Evolutionary conservation across 768 basidiomycete species (phyloP).

Genomic region (Termitomyces sp.): DNA sequence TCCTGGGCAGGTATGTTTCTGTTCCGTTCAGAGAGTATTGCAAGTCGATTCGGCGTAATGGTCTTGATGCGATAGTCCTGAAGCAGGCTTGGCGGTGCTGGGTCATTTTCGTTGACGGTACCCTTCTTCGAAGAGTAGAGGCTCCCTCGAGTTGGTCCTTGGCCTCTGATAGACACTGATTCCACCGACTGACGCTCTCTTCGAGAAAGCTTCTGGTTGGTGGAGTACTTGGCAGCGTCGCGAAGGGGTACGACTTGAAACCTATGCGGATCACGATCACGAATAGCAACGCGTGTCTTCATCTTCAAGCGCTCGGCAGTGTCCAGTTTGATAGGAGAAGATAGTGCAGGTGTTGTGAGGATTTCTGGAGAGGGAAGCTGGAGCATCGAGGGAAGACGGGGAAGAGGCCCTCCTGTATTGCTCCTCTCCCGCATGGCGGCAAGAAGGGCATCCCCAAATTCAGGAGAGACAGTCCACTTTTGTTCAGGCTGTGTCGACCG

Average conservation of each 20-base stretch:
- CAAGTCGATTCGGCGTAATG: background rate
- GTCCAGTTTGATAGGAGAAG: conserved; percentile 13
- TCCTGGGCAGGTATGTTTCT: background rate
- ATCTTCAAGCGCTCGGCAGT: conserved; percentile 27
- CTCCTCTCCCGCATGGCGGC: conserved; percentile 14
- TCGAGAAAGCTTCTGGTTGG: background rate
- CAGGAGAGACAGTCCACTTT: conserved; percentile 16
- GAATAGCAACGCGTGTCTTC: conserved; percentile 41
- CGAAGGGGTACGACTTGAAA: conserved; percentile 39
- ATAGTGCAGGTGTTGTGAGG: conserved; percentile 8
- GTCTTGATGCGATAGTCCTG: background rate
- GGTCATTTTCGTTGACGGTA: conserved; percentile 6
- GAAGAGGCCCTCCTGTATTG: conserved; percentile 11
- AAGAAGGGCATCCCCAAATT: conserved; percentile 14
- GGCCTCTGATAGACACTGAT: background rate
- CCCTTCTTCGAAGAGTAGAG: conserved; percentile 4
- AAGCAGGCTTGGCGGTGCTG: background rate
- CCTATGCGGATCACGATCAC: conserved; percentile 36
- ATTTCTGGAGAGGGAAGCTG: conserved; percentile 10
- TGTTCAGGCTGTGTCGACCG: conserved; percentile 1
- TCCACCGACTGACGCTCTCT: background rate
- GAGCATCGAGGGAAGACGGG: conserved; percentile 14
- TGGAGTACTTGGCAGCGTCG: conserved; percentile 18
- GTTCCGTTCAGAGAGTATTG: conserved; percentile 5
- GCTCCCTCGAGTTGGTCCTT: background rate